Percentiles rank a stretch among this genome's conserved stretches.
Conservation (phyloP, 306 rosid genomes). For the Clitoria ternatea region DNA sequence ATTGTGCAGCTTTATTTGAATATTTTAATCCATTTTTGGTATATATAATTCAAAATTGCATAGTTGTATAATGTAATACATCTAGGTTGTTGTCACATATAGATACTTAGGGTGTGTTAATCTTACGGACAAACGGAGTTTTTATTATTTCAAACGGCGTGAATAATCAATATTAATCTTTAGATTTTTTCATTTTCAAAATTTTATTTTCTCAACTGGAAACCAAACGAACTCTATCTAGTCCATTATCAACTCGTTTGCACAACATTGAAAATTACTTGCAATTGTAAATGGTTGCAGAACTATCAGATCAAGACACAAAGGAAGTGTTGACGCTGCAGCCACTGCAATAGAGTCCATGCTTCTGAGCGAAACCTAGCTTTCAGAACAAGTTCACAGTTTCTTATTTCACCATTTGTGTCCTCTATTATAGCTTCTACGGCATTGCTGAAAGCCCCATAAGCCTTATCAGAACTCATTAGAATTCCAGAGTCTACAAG, state of each 20-base stretch:
- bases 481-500: constrained; percentile 52
- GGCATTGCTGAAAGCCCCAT: constrained; percentile 79
- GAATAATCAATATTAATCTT: too few relatives aligned
- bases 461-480: constrained; percentile 46
- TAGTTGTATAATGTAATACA: constrained; percentile 16
- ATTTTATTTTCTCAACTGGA: too few relatives aligned
- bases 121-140: too few relatives aligned
- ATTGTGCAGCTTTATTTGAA: constrained; percentile 38
- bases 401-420: constrained; percentile 41
- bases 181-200: too few relatives aligned
- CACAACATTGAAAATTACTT: background rate
- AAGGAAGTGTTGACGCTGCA: constrained; percentile 40
- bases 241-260: too few relatives aligned
- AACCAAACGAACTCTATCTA: too few relatives aligned
- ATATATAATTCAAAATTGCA: constrained; percentile 35
- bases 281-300: background rate
- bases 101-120: too few relatives aligned
- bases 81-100: background rate
- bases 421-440: constrained; percentile 52
- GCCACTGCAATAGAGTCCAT: constrained; percentile 77
- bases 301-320: background rate
- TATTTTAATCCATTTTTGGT: constrained; percentile 35
- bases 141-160: too few relatives aligned
- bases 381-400: constrained; percentile 51
- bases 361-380: constrained; percentile 69